Evolutionary conservation across 192 early-diverging fungal genomes (phyloP), one percentile per base, ranked within the genome.

Genomic region (Umbelopsis vinacea): DNA sequence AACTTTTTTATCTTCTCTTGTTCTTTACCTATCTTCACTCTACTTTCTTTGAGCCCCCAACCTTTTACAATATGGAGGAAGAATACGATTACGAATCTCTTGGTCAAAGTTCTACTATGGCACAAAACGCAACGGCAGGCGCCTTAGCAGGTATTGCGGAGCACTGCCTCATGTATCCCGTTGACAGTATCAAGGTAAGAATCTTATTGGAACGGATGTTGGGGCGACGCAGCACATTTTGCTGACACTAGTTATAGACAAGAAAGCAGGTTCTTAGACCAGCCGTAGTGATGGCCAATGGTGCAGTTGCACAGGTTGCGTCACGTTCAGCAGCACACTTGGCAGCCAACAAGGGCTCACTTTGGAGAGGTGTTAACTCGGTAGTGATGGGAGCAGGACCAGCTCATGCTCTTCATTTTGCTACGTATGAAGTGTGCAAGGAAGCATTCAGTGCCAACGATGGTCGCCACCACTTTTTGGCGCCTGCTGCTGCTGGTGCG

Each of bases 61-160:
- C 19, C 35, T 35, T 7, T 22, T 2, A 22, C 3, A 73, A 52
- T n/a, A 48, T 54, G 35, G 69, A 72, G 14, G 69, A 71, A 21
- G 80, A 82, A 37, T 83, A 85, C 68, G 97, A 97, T 78, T 98
- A 98, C 79, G 97, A 98, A 81, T 82, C 92, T 57, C 86, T 98
- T 35, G 93, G 94, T 17, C 86, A 85, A 17, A 92, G 89, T 15
- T 89, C 95, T 4, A 84, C 90, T 2, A 83, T 96, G 55, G 77
- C 86, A 53, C 89, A 92, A 54, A 93, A 97, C 75, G 82, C 96
- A 73, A 84, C 93, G 38, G 97, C 96, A 0, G 97, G 97, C 2
- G 96, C 97, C 6, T 85, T 96, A 22, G 97, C 97, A 10, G 97
- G 97, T 48, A 97, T 98, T 71, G 93, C 93, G 66, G 97, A 98